Percentiles rank a stretch among this genome's conserved stretches.
phyloP scores from a whole-genome alignment of 805 yeast species.

The Brettanomyces naardenensis region DNA sequence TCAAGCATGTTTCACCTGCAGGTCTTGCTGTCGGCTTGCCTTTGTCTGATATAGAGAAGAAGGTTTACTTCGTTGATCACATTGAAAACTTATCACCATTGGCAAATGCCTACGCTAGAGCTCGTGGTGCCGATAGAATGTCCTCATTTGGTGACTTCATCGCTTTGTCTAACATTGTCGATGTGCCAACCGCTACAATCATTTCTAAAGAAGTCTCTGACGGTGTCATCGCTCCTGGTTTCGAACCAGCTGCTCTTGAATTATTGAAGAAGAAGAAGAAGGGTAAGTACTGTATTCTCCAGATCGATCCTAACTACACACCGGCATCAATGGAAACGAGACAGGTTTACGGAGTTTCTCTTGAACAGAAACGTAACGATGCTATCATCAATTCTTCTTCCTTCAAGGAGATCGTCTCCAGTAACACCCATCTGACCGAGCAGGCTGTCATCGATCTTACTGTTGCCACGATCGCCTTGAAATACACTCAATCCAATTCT shows the following conservation, averaged over 20 bases:
- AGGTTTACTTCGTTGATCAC: conserved; percentile 90
- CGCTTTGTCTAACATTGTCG: conserved; percentile 94
- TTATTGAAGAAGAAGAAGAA: conserved; percentile 87
- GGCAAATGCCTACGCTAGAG: conserved; percentile 98
- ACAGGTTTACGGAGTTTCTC: conserved; percentile 91
- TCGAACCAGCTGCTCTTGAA: conserved; percentile 83
- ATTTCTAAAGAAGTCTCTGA: conserved; percentile 96
- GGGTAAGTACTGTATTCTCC: conserved; percentile 94
- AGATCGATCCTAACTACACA: conserved; percentile 88
- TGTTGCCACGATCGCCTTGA: conserved; percentile 94
- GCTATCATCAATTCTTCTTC: conserved; percentile 88
- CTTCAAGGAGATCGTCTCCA: conserved; percentile 85
- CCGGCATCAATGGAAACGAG: conserved; percentile 82
- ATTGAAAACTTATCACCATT: conserved; percentile 93
- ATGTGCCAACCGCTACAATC: conserved; percentile 91
- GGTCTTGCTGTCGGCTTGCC: conserved; percentile 98
- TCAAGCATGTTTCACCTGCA: conserved; percentile 98
- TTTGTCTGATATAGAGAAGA: conserved; percentile 82
- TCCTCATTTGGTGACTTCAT: conserved; percentile 98
- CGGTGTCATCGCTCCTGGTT: conserved; percentile 99
- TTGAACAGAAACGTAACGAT: conserved; percentile 96
- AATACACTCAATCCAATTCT: conserved; percentile 97
- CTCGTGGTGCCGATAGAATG: conserved; percentile 99
- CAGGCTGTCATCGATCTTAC: conserved; percentile 91
- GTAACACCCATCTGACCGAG: conserved; percentile 79